Evolutionary conservation across 352 stramenopile genomes (phyloP).

Genomic region (Phytophthora agathidicida): DNA sequence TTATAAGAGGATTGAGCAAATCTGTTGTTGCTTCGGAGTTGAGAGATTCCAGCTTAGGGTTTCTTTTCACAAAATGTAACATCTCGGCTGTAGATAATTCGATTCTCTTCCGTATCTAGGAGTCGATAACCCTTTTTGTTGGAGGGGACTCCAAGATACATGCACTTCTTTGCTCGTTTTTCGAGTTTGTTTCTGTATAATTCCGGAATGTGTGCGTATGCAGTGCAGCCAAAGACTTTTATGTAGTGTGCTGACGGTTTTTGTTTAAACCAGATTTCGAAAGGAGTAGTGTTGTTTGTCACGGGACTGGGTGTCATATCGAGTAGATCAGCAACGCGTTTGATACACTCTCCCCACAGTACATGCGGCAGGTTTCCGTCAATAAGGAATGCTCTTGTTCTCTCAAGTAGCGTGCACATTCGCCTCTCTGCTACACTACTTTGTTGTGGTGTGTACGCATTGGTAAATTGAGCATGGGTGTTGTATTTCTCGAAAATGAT

Average conservation of each 20-base stretch:
- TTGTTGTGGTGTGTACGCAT: slow-evolving; percentile 27
- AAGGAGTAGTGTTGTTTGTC: neutral
- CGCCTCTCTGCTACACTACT: slow-evolving; percentile 26
- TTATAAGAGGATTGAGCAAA: no score
- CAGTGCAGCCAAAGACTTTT: neutral
- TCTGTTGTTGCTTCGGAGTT: no score
- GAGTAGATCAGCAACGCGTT: neutral
- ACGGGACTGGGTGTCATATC: slow-evolving; percentile 2
- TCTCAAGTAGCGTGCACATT: slow-evolving; percentile 25
- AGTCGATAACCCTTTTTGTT: no score
- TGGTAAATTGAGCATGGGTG: slow-evolving; percentile 24
- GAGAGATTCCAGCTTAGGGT: no score
- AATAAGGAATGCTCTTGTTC: slow-evolving; percentile 12
- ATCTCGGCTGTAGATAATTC: no score
- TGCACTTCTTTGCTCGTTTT: no score
- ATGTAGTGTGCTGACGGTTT: neutral
- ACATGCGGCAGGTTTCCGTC: slow-evolving; percentile 10
- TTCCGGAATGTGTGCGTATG: neutral
- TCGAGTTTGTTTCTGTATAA: no score
- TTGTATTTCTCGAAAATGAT: slow-evolving; percentile 19
- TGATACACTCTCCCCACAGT: slow-evolving; percentile 13
- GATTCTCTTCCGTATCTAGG: no score
- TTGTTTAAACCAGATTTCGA: neutral
- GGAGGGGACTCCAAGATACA: no score
- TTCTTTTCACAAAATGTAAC: no score